These are phyloP conservation scores for Candida montana DNA, from an alignment of 805 yeast species.

Conservation along the genomic window DNA sequence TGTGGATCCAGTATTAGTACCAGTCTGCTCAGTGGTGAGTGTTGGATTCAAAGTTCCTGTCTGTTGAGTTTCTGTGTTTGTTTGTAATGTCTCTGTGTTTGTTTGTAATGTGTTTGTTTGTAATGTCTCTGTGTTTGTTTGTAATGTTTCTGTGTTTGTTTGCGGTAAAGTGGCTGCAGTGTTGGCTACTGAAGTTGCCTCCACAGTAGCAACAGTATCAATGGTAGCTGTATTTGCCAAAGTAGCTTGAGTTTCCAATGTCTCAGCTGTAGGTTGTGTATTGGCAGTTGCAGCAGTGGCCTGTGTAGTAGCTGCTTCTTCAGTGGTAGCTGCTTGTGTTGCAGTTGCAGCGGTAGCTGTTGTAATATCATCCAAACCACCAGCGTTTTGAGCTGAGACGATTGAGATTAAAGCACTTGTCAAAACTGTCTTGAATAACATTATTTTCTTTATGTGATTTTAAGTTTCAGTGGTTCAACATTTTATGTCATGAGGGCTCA, in stretches of 20 bases:
- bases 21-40: not conserved
- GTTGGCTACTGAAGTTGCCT: not conserved
- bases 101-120: not conserved
- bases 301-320: not conserved
- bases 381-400: slow-evolving; percentile 7
- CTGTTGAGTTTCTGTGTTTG: not conserved
- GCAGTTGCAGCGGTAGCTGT: not conserved
- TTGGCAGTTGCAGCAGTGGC: not conserved
- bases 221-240: not conserved
- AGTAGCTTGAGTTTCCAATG: not conserved
- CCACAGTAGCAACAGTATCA: not conserved
- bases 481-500: too few species aligned
- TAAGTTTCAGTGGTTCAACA: too few species aligned
- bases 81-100: not conserved
- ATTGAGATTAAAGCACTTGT: slow-evolving; percentile 3
- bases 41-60: not conserved
- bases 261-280: not conserved
- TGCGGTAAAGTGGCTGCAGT: not conserved
- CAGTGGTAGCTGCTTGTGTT: too few species aligned
- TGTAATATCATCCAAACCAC: slow-evolving; percentile 5
- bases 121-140: not conserved
- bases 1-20: slow-evolving; percentile 3
- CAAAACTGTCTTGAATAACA: slow-evolving; percentile 5
- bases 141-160: not conserved
- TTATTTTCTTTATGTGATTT: not conserved